Conservation (phyloP, 306 rosid genomes). For the Acacia melanoxylon region DNA sequence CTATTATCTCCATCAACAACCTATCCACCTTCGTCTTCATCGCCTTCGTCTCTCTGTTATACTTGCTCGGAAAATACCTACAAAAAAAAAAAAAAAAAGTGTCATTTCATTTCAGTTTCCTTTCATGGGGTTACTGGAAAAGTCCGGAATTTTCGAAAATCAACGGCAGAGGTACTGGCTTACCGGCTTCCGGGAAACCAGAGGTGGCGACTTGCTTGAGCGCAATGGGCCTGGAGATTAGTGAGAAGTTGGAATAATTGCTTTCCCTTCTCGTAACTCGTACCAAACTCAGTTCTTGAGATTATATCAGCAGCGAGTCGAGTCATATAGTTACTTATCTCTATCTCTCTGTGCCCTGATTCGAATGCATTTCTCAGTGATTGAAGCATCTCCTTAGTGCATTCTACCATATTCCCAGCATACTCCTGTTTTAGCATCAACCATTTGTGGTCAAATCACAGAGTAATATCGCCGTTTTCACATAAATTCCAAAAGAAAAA, state of each 20-base stretch:
- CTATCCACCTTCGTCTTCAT: conserved; percentile 84
- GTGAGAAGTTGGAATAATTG: conserved; percentile 76
- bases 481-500: not conserved
- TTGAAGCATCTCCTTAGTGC: conserved; percentile 76
- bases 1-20: conserved; percentile 83
- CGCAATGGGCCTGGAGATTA: conserved; percentile 62
- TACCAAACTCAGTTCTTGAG: conserved; percentile 78
- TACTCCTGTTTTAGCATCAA: conserved; percentile 56
- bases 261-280: conserved; percentile 72
- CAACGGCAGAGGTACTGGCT: not conserved
- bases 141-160: not conserved
- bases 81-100: not conserved
- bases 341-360: conserved; percentile 59
- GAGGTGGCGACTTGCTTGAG: conserved; percentile 83
- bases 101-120: not conserved
- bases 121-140: not conserved
- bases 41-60: conserved; percentile 84
- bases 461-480: not conserved
- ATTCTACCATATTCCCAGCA: conserved; percentile 91
- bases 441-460: conserved; percentile 3
- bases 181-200: conserved; percentile 98
- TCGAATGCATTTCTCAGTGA: conserved; percentile 50
- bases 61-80: conserved; percentile 87
- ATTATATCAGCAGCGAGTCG: conserved; percentile 86
- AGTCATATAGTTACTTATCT: conserved; percentile 70